These are phyloP conservation scores for Lagenidium sp. DNA, from an alignment of 352 stramenopile genomes.

Conservation along the genomic window DNA sequence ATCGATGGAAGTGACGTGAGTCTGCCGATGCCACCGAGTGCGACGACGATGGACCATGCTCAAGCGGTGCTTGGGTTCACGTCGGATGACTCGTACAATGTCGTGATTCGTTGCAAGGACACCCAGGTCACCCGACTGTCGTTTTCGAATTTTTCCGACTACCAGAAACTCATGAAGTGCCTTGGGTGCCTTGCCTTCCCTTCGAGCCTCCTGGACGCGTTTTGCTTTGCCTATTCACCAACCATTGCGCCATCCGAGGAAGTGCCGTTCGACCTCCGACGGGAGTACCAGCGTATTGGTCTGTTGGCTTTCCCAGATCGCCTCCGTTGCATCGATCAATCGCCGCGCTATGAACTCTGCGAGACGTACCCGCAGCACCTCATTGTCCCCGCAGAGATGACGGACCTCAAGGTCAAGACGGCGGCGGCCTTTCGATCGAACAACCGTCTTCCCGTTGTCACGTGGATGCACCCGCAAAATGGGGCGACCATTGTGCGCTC, in stretches of 20 bases:
- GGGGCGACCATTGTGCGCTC: slow-evolving; percentile 75
- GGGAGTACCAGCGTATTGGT: slow-evolving; percentile 74
- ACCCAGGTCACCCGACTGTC: slow-evolving; percentile 56
- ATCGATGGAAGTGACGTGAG: slow-evolving; percentile 46
- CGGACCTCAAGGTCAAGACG: slow-evolving; percentile 80
- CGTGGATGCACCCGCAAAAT: slow-evolving; percentile 64
- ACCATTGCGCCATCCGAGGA: slow-evolving; percentile 64
- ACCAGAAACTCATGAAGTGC: slow-evolving; percentile 70
- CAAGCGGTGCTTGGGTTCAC: slow-evolving; percentile 54
- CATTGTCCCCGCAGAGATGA: slow-evolving; percentile 88
- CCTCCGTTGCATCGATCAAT: slow-evolving; percentile 74
- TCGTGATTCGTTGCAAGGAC: slow-evolving; percentile 78
- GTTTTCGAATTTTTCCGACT: slow-evolving; percentile 63
- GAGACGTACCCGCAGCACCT: slow-evolving; percentile 94
- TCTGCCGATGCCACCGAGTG: slow-evolving; percentile 9
- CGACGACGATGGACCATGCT: slow-evolving; percentile 35
- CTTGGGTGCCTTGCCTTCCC: slow-evolving; percentile 69
- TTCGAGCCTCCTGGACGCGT: slow-evolving; percentile 59
- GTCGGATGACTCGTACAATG: slow-evolving; percentile 41
- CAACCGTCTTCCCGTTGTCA: slow-evolving; percentile 60
- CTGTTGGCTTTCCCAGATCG: slow-evolving; percentile 52
- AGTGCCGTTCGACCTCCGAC: slow-evolving; percentile 67
- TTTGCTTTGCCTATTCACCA: slow-evolving; percentile 74
- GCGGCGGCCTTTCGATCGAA: slow-evolving; percentile 66
- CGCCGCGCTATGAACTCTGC: slow-evolving; percentile 76